These are phyloP conservation scores for Dichotomocladium elegans DNA, from an alignment of 371 early-diverging fungal species.

Conservation along the genomic window DNA sequence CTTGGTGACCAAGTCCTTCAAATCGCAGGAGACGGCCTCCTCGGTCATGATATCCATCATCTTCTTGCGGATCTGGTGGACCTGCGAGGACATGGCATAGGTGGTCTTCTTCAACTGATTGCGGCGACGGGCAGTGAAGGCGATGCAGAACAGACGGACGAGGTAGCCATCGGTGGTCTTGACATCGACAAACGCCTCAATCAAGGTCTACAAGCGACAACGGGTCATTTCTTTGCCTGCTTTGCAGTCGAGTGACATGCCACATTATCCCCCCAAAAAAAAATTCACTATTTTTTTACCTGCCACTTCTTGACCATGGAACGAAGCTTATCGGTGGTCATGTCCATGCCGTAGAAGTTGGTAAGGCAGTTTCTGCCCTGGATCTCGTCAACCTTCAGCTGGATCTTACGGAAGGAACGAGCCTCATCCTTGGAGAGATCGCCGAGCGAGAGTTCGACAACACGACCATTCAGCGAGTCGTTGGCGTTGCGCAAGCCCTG, in stretches of 20 bases:
- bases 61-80: constrained; percentile 99
- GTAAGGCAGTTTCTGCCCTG: constrained; percentile 98
- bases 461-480: constrained; percentile 96
- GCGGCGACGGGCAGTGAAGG: constrained; percentile 96
- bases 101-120: constrained; percentile 98
- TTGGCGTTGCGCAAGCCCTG: constrained; percentile 98
- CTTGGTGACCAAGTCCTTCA: constrained; percentile 98
- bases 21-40: constrained; percentile 88
- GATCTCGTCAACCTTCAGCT: constrained; percentile 97
- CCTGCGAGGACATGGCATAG: constrained; percentile 97
- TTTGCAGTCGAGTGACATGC: no score
- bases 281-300: background rate
- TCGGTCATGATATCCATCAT: constrained; percentile 98
- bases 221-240: no score
- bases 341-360: constrained; percentile 99
- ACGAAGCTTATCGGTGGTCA: constrained; percentile 99
- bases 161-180: constrained; percentile 99
- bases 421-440: constrained; percentile 98
- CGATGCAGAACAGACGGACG: constrained; percentile 97
- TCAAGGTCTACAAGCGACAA: constrained; percentile 62
- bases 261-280: background rate
- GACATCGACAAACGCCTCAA: constrained; percentile 98
- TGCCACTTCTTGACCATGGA: constrained; percentile 99
- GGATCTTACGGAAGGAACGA: constrained; percentile 97
- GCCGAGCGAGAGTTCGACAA: constrained; percentile 97